Evolutionary conservation across 768 basidiomycete genomes (phyloP), one percentile per base, ranked within the genome.

Genomic region (Gyrodon lividus): DNA sequence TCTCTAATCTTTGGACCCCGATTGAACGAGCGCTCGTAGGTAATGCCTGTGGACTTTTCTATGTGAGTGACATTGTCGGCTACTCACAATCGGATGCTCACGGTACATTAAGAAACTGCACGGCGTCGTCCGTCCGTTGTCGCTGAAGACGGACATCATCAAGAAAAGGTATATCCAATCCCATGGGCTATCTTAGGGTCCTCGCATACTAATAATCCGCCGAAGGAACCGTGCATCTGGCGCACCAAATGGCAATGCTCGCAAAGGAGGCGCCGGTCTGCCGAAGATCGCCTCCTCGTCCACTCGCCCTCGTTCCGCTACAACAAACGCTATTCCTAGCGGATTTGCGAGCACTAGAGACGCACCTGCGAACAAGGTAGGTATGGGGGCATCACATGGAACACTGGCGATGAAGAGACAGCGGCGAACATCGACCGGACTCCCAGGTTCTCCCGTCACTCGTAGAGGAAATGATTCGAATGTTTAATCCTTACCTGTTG

Each of bases 81-180:
- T 48, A 55, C 35, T 20, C n/a, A 1, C 17, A 49, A 41, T 28
- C 19, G 26, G 19, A 28, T 52, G 6, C 62, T 66, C 0, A 70
- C 30, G 4, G n/a, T 12, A 33, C 17, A 26, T 59, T 47, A 59
- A 95, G 91, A 98, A 98, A 84, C 74, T 98, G 34, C 96, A 98
- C 63, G 93, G 93, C 42, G 94, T 98, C 44, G 90, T 94, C 6
- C 82, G 96, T 48, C 96, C 96, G 7, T 74, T 96, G 57, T 95
- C 93, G 34, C 79, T 98, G 55, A 97, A 97, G 79, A 98, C 95
- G 38, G 92, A 98, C 67, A 88, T 95, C 41, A 97, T 96, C 72
- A 97, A 98, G 84, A 98, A 97, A 76, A 78, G 91, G 91, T 91
- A 60, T 20, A 73, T 20, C 45, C 52, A 34, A 24, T 43, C 31